phyloP scores from a whole-genome alignment of 2,329 filamentous ascomycete genomes.

The Aspergillus fumigatus region DNA sequence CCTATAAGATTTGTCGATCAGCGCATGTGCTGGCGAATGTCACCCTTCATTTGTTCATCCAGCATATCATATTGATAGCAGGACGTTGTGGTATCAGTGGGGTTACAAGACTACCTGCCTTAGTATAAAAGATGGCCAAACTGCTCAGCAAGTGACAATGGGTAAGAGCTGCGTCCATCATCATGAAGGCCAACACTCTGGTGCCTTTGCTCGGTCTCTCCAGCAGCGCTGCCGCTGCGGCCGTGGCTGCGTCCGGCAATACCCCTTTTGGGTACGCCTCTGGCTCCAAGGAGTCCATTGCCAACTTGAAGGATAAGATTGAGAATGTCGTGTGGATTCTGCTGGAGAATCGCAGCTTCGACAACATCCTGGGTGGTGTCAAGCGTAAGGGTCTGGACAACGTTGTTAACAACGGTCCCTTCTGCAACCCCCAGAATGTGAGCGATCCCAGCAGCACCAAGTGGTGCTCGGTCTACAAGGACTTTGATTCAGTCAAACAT shows the following conservation, averaged over 20 bases:
- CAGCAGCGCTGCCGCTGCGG: conserved; percentile 1
- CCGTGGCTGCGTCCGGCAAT: neutral
- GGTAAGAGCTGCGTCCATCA: neutral
- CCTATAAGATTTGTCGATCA: neutral
- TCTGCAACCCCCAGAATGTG: conserved; percentile 37
- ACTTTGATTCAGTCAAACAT: conserved; percentile 37
- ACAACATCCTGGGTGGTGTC: conserved; percentile 40
- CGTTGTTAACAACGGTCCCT: conserved; percentile 36
- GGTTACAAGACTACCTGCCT: neutral
- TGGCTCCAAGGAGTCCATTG: conserved; percentile 27
- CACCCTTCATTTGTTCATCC: neutral
- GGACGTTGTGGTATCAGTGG: neutral
- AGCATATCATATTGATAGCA: neutral
- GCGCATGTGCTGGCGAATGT: neutral
- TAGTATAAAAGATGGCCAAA: neutral
- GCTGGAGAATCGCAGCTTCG: conserved; percentile 36
- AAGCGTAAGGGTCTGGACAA: conserved; percentile 34
- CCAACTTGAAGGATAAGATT: conserved; percentile 31
- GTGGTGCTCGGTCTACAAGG: conserved; percentile 29
- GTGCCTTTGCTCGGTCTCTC: conserved; percentile 4
- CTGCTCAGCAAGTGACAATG: too few species aligned
- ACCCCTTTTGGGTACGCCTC: conserved; percentile 17
- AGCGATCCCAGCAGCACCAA: conserved; percentile 13
- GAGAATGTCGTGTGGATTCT: conserved; percentile 32
- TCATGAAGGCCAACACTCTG: conserved; percentile 5